phyloP scores from a whole-genome alignment of 768 basidiomycete species.

The Macrolepiota albuminosa region DNA sequence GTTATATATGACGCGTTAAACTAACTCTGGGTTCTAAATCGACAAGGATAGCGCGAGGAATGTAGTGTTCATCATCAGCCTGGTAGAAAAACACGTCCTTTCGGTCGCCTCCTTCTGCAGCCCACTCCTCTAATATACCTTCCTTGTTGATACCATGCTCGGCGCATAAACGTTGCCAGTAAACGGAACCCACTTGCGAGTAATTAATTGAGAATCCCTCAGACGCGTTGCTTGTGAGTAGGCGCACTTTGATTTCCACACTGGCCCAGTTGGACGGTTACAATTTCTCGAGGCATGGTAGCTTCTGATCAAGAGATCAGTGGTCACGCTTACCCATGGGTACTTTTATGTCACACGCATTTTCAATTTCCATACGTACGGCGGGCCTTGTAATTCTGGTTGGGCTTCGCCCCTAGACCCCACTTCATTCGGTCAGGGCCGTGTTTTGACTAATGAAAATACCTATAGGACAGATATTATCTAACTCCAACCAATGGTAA shows the following conservation, averaged over 20 bases:
- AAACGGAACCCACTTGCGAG: conserved; percentile 85
- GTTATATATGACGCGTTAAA: conserved; percentile 10
- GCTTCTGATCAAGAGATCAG: background rate
- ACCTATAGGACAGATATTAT: no score
- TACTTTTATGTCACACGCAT: no score
- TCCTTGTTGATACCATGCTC: conserved; percentile 97
- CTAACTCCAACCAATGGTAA: no score
- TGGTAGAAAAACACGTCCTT: conserved; percentile 99
- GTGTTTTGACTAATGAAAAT: no score
- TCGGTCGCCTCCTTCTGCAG: conserved; percentile 89
- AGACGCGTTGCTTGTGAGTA: background rate
- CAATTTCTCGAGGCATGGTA: conserved; percentile 77
- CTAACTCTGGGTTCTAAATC: conserved; percentile 94
- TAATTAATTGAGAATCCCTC: background rate
- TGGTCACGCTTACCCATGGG: conserved; percentile 2
- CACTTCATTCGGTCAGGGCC: no score
- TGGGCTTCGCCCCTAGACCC: no score
- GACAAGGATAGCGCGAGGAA: conserved; percentile 92
- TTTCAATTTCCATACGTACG: no score
- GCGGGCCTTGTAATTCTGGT: no score
- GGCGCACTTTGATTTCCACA: conserved; percentile 86
- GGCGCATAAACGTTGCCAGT: conserved; percentile 96
- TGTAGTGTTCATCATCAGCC: conserved; percentile 99
- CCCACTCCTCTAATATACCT: conserved; percentile 96
- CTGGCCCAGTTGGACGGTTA: conserved; percentile 84